Percentiles rank a stretch among this genome's conserved stretches.
phyloP scores from a whole-genome alignment of 164 flowering plant genomes.

The Malania oleifera region DNA sequence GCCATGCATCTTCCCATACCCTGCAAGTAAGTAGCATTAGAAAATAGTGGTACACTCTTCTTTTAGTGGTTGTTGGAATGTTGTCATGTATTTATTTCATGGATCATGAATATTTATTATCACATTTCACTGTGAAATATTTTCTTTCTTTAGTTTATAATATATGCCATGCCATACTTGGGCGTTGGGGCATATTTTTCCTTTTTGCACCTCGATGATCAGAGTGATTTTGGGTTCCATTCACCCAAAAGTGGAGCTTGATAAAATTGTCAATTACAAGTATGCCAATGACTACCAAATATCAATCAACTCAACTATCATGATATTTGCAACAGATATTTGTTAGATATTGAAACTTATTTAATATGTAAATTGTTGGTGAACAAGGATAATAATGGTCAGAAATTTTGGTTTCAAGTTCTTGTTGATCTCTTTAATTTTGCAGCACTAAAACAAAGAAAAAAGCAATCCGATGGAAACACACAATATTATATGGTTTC shows the following conservation, averaged over 20 bases:
- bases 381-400: background rate
- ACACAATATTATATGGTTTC: too few relatives aligned
- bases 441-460: too few relatives aligned
- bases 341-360: background rate
- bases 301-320: background rate
- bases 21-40: constrained; percentile 49
- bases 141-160: background rate
- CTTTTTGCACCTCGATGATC: background rate
- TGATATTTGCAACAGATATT: background rate
- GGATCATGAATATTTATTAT: background rate
- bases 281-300: background rate
- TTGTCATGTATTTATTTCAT: background rate
- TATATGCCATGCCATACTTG: background rate
- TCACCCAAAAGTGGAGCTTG: background rate
- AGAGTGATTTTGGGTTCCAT: background rate
- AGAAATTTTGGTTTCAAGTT: background rate
- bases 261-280: background rate
- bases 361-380: background rate
- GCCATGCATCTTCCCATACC: constrained; percentile 72
- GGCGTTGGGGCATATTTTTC: too few relatives aligned
- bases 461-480: too few relatives aligned
- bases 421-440: too few relatives aligned
- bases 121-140: background rate
- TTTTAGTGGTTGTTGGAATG: too few relatives aligned
- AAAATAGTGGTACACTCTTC: too few relatives aligned